Base-by-base conservation (phyloP, 768 basidiomycete genomes). In the Rhodotorula diobovata region DNA sequence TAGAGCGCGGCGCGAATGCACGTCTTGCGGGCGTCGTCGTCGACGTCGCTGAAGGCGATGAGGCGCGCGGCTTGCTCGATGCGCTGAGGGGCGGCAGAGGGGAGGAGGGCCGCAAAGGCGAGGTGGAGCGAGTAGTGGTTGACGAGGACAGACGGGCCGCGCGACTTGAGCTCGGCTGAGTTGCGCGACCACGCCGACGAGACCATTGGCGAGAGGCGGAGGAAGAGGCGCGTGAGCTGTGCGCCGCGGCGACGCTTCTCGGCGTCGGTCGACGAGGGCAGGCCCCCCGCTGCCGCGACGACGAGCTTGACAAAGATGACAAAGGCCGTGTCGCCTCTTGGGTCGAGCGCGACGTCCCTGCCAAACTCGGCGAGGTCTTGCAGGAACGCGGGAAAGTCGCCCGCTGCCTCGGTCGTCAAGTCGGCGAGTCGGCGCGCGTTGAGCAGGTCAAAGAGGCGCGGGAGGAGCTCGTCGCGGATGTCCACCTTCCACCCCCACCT, bases 251-350 rank as follows among this genome's bases (percentile, higher is more conserved):
- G 78, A 74, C 80, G 67, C 34, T 54, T 59, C 73, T 68, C 46
- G 57, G 63, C 53, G 68, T 70, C 48, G 37, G 79, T 70, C 6
- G 63, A 8, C 8, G 64, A 70, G 15, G 80, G 74, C 34, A 81
- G 73, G 68, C 81, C 81, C 21, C 82, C 80, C 2, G 82, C 83
- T 0, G 88, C 87, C 56, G 86, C 85, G n/a, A 88, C 85, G 45
- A 93, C 83, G 65, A 96, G 83, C 79, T 93, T 91, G 56, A 95
- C 82, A 77, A 93, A 90, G 12, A 90, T 78, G n/a, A 86, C 84
- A 77, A 89, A 93, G 2, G 89, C 86, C 3, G 89, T 86, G 76
- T 95, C 93, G 28, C 80, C 79, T 28, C 81, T 79, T 11, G 64
- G 68, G 37, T 86, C 84, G 61, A 83, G 82, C 30, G 82, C 79